Evolutionary conservation across 768 basidiomycete species (phyloP), one percentile per base, ranked within the genome.

Genomic region (Ramaria sp.): DNA sequence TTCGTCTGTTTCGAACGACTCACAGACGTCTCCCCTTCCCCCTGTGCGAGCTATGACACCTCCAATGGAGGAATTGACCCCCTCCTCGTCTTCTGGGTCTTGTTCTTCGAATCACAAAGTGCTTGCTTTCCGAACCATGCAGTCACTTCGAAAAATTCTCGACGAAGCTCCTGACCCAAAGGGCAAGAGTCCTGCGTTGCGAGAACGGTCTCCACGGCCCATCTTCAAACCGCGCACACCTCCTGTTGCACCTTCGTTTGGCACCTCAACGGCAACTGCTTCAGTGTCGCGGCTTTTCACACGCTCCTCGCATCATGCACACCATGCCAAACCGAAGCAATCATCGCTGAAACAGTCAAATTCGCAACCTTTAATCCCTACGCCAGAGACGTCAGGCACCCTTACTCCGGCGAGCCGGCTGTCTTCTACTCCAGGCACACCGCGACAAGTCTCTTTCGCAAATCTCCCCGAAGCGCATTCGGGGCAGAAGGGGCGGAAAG

Each of bases 391-490:
- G 13, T 66, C 71, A 1, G 67, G 30, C 61, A 69, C 41, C 61
- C 62, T 55, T 5, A 43, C 57, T 8, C 59, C 58, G 5, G 61
- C 63, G 50, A 76, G 73, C 48, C 58, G 72, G 39, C 63, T 75
- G 10, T 74, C 78, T 43, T 81, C 50, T 72, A 76, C 50, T 56
- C 68, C 55, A 67, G 78, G 63, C 69, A 78, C 85, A 12, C 84
- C 85, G 8, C 88, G 85, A 60, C 74, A 81, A n/a, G 88, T 89
- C 41, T 85, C 81, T 57, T 89, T 89, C 59, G 85, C 85, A 34
- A 75, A 81, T 67, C 70, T 84, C 47, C 85, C 85, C 0, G 85
- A 67, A 8, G 66, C 67, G 24, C 54, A 64, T 61, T 56, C 64
- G 61, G 50, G 66, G 62, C 15, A 65, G 57, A 34, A 60, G 50